Evolutionary conservation across 164 flowering plant species (phyloP).

Genomic region (Hamamelis virginiana): DNA sequence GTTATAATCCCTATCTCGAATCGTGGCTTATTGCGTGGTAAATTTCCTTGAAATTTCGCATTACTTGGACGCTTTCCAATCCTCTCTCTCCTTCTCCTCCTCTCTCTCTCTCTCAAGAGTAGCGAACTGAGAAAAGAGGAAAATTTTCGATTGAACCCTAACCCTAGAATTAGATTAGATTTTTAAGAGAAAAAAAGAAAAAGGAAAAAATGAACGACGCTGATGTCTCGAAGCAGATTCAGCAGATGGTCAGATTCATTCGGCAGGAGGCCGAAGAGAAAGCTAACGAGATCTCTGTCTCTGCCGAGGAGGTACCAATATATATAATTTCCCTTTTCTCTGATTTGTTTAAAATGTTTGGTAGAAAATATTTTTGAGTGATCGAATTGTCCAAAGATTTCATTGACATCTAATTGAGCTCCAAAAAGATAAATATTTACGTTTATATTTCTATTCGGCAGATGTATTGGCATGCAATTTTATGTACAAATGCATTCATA

Average conservation of each 20-base stretch:
- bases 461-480: no score
- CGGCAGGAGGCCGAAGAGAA: slow-evolving; percentile 54
- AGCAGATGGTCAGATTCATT: slow-evolving; percentile 51
- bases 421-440: no score
- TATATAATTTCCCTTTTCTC: no score
- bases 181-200: not conserved
- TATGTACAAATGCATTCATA: no score
- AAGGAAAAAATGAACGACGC: slow-evolving; percentile 39
- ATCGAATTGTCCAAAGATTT: no score
- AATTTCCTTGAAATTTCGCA: slow-evolving; percentile 9
- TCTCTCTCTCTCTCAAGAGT: not conserved
- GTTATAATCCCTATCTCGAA: not conserved
- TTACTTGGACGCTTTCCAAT: no score
- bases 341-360: no score
- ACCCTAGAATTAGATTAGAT: not conserved
- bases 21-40: not conserved
- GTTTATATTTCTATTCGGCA: no score
- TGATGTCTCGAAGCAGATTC: slow-evolving; percentile 49
- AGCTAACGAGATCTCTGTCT: slow-evolving; percentile 44
- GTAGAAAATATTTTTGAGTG: no score
- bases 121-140: no score
- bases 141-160: not conserved
- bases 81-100: slow-evolving; percentile 1
- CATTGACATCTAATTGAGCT: no score
- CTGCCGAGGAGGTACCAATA: slow-evolving; percentile 40